phyloP scores from a whole-genome alignment of 2,329 filamentous ascomycete species.

The Fusarium lateritium region DNA sequence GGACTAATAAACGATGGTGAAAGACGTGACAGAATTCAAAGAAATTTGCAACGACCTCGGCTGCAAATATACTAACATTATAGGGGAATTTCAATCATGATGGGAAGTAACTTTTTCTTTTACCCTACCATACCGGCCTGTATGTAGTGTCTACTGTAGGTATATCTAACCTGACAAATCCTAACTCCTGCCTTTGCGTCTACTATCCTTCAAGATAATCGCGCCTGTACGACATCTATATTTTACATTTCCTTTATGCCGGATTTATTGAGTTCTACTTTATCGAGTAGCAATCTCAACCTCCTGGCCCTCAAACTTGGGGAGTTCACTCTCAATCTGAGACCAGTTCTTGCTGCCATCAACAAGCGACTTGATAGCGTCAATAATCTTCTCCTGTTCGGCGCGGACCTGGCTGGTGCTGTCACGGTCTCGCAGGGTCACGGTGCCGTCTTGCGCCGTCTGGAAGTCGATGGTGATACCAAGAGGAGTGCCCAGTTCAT shows the following conservation, averaged over 20 bases:
- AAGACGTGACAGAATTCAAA: slow-evolving; percentile 10
- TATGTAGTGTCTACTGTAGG: slow-evolving; percentile 16
- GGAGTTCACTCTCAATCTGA: slow-evolving; percentile 83
- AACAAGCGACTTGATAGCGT: slow-evolving; percentile 74
- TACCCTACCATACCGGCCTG: slow-evolving; percentile 5
- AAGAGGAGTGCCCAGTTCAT: slow-evolving; percentile 94
- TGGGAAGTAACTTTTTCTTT: slow-evolving; percentile 14
- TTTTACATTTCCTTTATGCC: slow-evolving; percentile 42
- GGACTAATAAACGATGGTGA: not conserved
- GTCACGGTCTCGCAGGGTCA: slow-evolving; percentile 92
- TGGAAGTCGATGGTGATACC: slow-evolving; percentile 98
- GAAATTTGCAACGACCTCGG: too few relatives aligned
- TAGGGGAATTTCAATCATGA: too few relatives aligned
- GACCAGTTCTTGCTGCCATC: slow-evolving; percentile 69
- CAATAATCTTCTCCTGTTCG: slow-evolving; percentile 82
- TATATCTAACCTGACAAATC: slow-evolving; percentile 30
- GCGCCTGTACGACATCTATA: slow-evolving; percentile 35
- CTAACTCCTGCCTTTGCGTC: slow-evolving; percentile 24
- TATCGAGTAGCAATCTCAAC: slow-evolving; percentile 60
- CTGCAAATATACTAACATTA: too few relatives aligned
- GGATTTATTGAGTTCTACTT: slow-evolving; percentile 19
- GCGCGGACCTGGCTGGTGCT: slow-evolving; percentile 92
- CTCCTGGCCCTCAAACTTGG: slow-evolving; percentile 87
- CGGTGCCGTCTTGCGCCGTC: slow-evolving; percentile 86
- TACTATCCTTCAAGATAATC: slow-evolving; percentile 6